Base-by-base conservation (phyloP, 495 filamentous ascomycete genomes). In the Aspergillus funiculosus region DNA sequence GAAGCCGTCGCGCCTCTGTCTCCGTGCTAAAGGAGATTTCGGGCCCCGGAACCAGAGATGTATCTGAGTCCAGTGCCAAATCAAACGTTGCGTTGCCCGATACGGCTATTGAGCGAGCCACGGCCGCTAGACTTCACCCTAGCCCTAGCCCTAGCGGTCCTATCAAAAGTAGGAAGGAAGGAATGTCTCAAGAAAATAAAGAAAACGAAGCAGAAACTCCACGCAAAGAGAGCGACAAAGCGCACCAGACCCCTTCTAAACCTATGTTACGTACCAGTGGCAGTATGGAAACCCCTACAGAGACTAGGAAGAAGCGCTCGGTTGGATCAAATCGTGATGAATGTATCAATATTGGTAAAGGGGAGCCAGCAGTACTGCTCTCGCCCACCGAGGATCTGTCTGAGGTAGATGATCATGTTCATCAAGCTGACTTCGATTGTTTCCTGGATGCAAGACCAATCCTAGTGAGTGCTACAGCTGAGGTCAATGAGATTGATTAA, bases 111-210 rank as follows among this genome's bases (percentile, higher is more conserved):
- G 53, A 54, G 17, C 27, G 27, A 6, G 34, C 46, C 18, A 24
- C 42, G 25, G 30, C 47, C 8, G 54, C 49, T 18, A 67, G 58
- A 29, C 24, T 67, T 14, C 51, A 52, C 17, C 48, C 52, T 17
- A 70, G 62, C 17, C 48, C 52, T 17, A 70, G 62, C 32, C 70
- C 72, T 4, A 62, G 55, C 38, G 57, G 47, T 11, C 57, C 63
- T 24, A 46, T 73, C 36, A 73, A 67, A 48, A 53, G 70, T 42
- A 67, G 63, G 35, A 75, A 75, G 45, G 72, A 72, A 47, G 46
- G 53, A 5, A 24, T 51, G 39, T 45, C 46, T 15, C 36, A 43
- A 8, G 51, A 51, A 8, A 54, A 59, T 17, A 59, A 53, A 35
- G 56, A 56, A 39, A 62, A 59, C 43, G 60, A 58, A 34, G 41